Percentiles rank a stretch among this genome's conserved stretches.
Evolutionary conservation across 2,329 filamentous ascomycete species (phyloP).

Genomic region (Sporothrix phasma): DNA sequence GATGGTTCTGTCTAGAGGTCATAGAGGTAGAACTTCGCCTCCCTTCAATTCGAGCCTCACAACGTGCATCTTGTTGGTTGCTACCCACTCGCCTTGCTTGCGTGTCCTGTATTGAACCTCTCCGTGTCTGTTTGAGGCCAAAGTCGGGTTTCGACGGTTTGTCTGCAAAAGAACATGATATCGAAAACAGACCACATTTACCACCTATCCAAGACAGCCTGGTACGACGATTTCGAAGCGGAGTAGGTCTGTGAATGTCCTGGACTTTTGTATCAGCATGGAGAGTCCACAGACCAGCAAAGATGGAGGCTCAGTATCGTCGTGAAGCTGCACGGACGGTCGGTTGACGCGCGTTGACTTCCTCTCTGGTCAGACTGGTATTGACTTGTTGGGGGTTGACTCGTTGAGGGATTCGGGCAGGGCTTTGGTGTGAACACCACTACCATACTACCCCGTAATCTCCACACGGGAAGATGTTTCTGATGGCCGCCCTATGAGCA

Average conservation of each 20-base stretch:
- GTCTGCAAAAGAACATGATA: neutral
- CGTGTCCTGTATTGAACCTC: neutral
- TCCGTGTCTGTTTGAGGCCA: neutral
- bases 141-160: neutral
- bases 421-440: no score
- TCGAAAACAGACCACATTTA: conserved; percentile 1
- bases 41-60: neutral
- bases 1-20: neutral
- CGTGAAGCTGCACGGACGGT: no score
- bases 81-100: neutral
- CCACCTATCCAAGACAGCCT: neutral
- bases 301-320: no score
- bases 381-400: no score
- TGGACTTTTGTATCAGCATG: no score
- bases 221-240: neutral
- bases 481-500: neutral
- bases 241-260: neutral
- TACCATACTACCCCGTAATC: neutral
- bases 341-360: no score
- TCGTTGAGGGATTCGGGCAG: neutral
- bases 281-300: no score
- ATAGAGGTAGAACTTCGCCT: conserved; percentile 1
- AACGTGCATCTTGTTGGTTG: neutral
- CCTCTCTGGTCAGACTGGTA: neutral
- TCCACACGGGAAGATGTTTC: no score